Base-by-base conservation (phyloP, 305 asterid species). In the Fraxinus dipetala region DNA sequence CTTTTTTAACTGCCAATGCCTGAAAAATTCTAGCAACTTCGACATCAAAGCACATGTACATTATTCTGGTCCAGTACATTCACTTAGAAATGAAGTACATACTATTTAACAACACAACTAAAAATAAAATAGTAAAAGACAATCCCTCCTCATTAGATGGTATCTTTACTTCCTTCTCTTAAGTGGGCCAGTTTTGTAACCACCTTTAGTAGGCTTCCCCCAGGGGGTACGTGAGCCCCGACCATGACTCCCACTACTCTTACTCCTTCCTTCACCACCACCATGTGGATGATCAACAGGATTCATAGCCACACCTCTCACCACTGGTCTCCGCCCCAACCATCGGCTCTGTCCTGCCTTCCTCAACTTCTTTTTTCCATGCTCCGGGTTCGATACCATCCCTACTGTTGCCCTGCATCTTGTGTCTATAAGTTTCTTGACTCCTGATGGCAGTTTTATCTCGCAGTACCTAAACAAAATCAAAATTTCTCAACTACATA, bases 201-300 rank as follows among this genome's bases (percentile, higher is more conserved):
- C 98, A 83, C 89, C 70, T 86, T 95, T 92, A 5, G 98, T 92
- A 54, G 98, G 98, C 90, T 96, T 94, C 8, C 99, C 99, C 99
- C 98, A 95, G 0, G 99, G 98, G 1, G 97, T 88, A 61, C 90
- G 82, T 0, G 97, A 95, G 69, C 82, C 89, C 26, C 91, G 83
- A n/a, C 98, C 98, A 18, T 84, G 91, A 56, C 91, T 90, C 69
- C 98, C 98, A 67, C 99, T 90, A 85, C 99, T 95, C 91, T 94
- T 94, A 82, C 99, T 95, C 91, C 85, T 95, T 69, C 98, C 98
- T 86, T 95, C 98, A 85, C 99, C 98, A 84, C 98, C 98, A 80
- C 99, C 98, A 14, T 94, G 98, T 8, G 99, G 96, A 84, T 95
- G 98, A 86, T 94, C 98, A 24, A 92, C 89, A 0, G 97, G 98